A percentile compares a stretch with the other conserved stretches of the same genome.
Conservation (phyloP, 2,329 filamentous ascomycete species). For the Calonectria pauciramosa region DNA sequence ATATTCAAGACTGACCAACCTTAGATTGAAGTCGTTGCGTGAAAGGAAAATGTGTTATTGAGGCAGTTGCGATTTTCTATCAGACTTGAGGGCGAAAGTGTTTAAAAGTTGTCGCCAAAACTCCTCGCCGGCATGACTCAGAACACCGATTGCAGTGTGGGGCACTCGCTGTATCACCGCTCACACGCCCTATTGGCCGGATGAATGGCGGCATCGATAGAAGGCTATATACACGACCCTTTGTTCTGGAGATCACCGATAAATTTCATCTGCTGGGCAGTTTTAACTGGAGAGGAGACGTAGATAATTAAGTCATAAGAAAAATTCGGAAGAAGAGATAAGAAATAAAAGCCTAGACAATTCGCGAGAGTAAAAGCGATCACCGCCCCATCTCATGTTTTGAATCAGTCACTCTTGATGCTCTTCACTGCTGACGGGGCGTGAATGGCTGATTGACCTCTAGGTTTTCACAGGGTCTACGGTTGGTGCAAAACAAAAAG, state of each 20-base stretch:
- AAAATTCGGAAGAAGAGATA: background rate
- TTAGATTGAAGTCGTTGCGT: too few relatives aligned
- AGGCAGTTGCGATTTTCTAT: too few relatives aligned
- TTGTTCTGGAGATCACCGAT: background rate
- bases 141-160: background rate
- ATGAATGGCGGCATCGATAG: background rate
- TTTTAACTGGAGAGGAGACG: background rate
- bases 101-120: background rate
- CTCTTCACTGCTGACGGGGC: background rate
- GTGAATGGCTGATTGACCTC: background rate
- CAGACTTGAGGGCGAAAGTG: too few relatives aligned
- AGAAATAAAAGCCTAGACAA: background rate
- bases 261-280: background rate
- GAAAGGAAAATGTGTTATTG: background rate
- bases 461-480: too few relatives aligned
- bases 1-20: background rate
- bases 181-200: background rate
- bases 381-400: background rate
- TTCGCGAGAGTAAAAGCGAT: background rate
- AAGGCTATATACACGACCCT: background rate
- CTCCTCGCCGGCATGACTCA: constrained; percentile 2
- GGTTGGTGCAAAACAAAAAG: background rate
- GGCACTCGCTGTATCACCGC: background rate
- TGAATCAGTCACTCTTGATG: background rate
- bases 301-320: background rate